These are phyloP conservation scores for Omphalea diandra DNA, from an alignment of 441 rosid genomes.

Conservation along the genomic window DNA sequence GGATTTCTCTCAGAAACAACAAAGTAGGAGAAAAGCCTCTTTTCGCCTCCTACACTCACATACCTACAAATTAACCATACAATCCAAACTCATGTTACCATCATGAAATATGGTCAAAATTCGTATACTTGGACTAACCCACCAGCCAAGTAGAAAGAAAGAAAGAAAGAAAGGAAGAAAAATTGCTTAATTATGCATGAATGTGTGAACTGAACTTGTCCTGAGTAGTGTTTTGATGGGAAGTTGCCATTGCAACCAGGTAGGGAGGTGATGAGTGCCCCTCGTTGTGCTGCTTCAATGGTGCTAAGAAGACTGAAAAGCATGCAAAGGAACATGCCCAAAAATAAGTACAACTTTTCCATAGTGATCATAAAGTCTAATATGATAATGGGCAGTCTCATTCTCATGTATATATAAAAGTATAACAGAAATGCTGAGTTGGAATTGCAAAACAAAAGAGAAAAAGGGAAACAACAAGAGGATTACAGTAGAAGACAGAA, in stretches of 20 bases:
- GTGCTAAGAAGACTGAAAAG: conserved; percentile 16
- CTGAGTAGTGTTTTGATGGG: conserved; percentile 59
- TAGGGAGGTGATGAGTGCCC: conserved; percentile 35
- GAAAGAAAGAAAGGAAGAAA: neutral
- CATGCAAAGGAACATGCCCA: conserved; percentile 16
- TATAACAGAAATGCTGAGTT: no score
- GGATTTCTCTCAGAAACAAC: conserved; percentile 53
- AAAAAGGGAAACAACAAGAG: neutral
- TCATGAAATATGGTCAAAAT: neutral
- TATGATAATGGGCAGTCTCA: neutral
- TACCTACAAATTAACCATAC: conserved; percentile 36
- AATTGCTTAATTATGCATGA: neutral
- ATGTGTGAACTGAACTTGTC: conserved; percentile 32
- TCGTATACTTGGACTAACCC: neutral
- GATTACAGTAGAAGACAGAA: neutral
- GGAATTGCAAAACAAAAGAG: no score
- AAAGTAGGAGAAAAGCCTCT: conserved; percentile 56
- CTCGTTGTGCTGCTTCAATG: conserved; percentile 33
- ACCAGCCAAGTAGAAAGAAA: neutral
- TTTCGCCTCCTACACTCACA: conserved; percentile 32
- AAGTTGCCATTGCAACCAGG: conserved; percentile 55
- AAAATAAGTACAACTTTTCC: conserved; percentile 20
- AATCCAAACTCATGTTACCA: neutral
- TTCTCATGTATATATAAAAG: no score
- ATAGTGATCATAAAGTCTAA: conserved; percentile 12